Percentiles rank a stretch among this genome's conserved stretches.
Conservation (phyloP, 2,329 filamentous ascomycete genomes). For the Stromatinia cepivora region DNA sequence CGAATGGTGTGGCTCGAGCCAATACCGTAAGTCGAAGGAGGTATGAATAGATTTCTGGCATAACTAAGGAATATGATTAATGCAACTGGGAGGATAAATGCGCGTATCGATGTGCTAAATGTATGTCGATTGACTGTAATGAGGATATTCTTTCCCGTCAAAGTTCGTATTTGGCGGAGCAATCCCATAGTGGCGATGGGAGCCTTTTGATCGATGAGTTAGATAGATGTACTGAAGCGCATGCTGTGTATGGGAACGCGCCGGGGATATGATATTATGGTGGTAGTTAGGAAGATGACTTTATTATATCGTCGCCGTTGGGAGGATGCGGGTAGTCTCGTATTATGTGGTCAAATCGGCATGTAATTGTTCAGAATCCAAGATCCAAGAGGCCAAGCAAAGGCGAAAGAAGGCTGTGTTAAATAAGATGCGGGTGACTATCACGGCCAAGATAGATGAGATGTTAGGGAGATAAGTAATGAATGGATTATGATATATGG, state of each 20-base stretch:
- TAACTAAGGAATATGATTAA: conserved; percentile 64
- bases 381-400: conserved; percentile 3
- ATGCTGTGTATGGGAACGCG: neutral
- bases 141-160: conserved; percentile 62
- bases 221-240: conserved; percentile 1
- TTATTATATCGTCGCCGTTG: neutral
- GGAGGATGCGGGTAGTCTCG: neutral
- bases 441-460: conserved; percentile 1
- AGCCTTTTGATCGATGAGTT: conserved; percentile 3
- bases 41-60: conserved; percentile 80
- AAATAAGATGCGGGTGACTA: neutral
- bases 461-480: neutral
- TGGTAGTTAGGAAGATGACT: neutral
- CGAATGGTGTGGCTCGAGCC: conserved; percentile 61
- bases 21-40: conserved; percentile 74
- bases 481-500: neutral
- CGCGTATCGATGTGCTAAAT: conserved; percentile 54
- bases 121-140: conserved; percentile 57
- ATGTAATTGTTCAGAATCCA: neutral
- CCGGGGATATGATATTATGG: neutral
- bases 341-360: neutral
- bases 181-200: conserved; percentile 48
- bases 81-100: conserved; percentile 59
- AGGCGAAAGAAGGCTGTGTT: neutral
- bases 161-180: conserved; percentile 58